These are phyloP conservation scores for Leccinum subtestaceum DNA, from an alignment of 768 basidiomycete species.

Conservation along the genomic window DNA sequence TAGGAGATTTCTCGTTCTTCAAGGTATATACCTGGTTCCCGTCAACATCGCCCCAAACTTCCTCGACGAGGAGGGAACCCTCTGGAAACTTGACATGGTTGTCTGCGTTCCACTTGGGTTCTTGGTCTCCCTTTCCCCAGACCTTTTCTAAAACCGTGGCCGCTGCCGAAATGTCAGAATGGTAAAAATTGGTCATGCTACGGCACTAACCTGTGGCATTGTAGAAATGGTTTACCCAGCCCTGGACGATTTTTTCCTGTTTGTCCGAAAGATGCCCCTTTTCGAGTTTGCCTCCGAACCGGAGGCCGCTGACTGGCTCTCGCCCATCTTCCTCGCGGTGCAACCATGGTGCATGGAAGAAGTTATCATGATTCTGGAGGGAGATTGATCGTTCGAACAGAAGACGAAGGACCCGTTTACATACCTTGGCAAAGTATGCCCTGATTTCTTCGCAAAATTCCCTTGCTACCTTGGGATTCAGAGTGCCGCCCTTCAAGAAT, in stretches of 20 bases:
- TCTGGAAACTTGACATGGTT: background rate
- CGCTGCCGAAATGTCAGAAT: background rate
- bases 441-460: background rate
- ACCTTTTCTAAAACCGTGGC: background rate
- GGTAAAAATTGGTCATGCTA: background rate
- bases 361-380: background rate
- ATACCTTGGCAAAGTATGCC: background rate
- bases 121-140: background rate
- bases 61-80: background rate
- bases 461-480: background rate
- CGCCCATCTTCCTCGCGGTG: background rate
- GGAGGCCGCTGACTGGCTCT: slow-evolving; percentile 1
- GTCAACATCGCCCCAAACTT: background rate
- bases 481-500: background rate
- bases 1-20: background rate
- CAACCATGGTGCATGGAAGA: slow-evolving; percentile 4
- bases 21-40: background rate
- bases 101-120: background rate
- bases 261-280: background rate
- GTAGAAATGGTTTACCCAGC: slow-evolving; percentile 2
- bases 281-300: background rate
- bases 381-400: background rate
- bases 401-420: background rate
- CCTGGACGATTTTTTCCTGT: background rate
- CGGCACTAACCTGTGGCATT: background rate